Percentiles rank a stretch among this genome's conserved stretches.
Conservation (phyloP, 345 rosid genomes). For the Aquilaria malaccensis region DNA sequence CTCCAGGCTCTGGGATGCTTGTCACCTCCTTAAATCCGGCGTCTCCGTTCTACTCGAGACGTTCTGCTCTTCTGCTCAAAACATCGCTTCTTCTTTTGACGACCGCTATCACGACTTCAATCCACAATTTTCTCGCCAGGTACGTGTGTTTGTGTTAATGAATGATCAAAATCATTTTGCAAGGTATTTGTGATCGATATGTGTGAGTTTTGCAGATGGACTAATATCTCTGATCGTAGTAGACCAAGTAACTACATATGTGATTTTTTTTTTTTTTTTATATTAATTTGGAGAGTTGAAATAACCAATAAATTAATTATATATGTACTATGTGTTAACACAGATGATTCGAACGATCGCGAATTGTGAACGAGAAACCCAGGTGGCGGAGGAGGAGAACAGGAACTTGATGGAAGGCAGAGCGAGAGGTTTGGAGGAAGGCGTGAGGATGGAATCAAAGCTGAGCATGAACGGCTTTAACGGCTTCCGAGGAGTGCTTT, state of each 20-base stretch:
- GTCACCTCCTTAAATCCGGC: constrained; percentile 39
- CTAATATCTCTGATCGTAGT: not conserved
- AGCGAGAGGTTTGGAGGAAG: constrained; percentile 20
- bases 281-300: not conserved
- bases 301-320: not conserved
- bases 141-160: constrained; percentile 2
- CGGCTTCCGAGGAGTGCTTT: constrained; percentile 76
- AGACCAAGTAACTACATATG: not conserved
- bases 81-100: constrained; percentile 36
- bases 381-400: constrained; percentile 38
- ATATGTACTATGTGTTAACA: not conserved
- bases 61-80: constrained; percentile 27
- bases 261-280: not conserved
- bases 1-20: constrained; percentile 60
- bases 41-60: constrained; percentile 33
- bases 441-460: constrained; percentile 28
- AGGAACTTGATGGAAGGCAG: constrained; percentile 31
- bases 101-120: constrained; percentile 17
- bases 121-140: constrained; percentile 42
- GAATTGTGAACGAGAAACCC: constrained; percentile 37
- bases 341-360: constrained; percentile 36
- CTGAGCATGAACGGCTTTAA: constrained; percentile 42
- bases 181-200: no score
- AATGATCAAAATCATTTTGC: not conserved
- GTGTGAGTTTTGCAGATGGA: no score